Evolutionary conservation across 129 eudicot species (phyloP).

Genomic region (Apium graveolens): DNA sequence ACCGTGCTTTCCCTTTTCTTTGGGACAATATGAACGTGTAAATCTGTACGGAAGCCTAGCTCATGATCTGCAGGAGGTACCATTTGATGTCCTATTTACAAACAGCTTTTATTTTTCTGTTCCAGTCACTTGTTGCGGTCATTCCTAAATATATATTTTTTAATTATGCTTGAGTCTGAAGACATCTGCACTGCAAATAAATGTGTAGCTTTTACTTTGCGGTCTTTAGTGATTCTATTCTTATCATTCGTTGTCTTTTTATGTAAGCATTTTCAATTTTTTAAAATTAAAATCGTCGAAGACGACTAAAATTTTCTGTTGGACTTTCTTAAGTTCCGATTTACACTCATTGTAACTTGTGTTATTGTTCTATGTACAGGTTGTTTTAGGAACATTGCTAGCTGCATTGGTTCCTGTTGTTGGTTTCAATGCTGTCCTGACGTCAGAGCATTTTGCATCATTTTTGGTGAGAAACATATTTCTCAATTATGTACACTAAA

Average conservation of each 20-base stretch:
- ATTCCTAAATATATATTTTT: neutral
- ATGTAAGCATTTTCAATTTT: neutral
- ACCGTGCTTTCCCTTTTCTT: neutral
- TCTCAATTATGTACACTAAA: neutral
- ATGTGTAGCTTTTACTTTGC: neutral
- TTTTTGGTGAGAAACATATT: conserved; percentile 59
- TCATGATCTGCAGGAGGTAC: neutral
- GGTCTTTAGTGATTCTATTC: neutral
- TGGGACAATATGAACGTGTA: neutral
- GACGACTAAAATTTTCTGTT: neutral
- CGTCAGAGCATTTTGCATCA: conserved; percentile 98
- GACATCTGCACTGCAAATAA: neutral
- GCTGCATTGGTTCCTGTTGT: conserved; percentile 99
- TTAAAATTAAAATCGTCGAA: neutral
- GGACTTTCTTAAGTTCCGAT: neutral
- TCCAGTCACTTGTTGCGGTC: neutral
- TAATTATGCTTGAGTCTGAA: neutral
- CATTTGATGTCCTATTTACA: neutral
- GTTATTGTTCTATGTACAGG: conserved; percentile 38
- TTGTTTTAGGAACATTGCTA: conserved; percentile 82
- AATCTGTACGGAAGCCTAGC: neutral
- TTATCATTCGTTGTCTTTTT: neutral
- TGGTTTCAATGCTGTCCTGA: conserved; percentile 96
- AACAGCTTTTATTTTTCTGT: neutral
- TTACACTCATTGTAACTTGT: conserved; percentile 2